phyloP scores from a whole-genome alignment of 2,329 filamentous ascomycete genomes.

The Rutstroemia sydowiana region DNA sequence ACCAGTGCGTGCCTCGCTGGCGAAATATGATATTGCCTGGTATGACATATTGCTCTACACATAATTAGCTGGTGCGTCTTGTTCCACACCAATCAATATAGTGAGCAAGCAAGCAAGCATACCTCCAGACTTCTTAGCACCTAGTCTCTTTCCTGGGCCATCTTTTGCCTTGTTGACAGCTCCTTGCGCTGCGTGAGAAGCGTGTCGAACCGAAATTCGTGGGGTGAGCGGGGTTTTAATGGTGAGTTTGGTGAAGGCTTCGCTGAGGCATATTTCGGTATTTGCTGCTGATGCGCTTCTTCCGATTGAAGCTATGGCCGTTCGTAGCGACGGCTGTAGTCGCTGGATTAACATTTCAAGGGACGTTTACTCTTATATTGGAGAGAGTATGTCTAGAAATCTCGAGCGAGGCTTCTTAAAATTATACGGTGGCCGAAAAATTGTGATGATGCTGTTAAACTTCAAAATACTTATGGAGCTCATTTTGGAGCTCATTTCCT shows the following conservation, averaged over 20 bases:
- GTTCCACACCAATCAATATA: not conserved
- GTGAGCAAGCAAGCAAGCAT: constrained; percentile 16
- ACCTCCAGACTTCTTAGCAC: constrained; percentile 89
- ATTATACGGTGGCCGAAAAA: constrained; percentile 1
- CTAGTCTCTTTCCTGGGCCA: constrained; percentile 76
- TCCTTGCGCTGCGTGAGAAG: constrained; percentile 50
- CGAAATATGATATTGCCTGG: constrained; percentile 97
- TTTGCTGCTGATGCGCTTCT: constrained; percentile 11
- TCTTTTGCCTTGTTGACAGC: constrained; percentile 65
- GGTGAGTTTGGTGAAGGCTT: constrained; percentile 25
- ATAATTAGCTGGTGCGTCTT: not conserved
- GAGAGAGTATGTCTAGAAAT: not conserved
- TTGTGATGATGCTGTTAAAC: not conserved
- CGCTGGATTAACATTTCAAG: constrained; percentile 36
- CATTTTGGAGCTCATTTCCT: no score
- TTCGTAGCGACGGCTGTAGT: constrained; percentile 38
- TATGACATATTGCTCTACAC: constrained; percentile 78
- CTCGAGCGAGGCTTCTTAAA: constrained; percentile 1
- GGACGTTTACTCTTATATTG: not conserved
- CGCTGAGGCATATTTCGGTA: constrained; percentile 21
- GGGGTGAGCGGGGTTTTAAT: constrained; percentile 15
- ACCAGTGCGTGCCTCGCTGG: constrained; percentile 91
- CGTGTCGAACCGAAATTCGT: constrained; percentile 26
- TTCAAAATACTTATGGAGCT: no score
- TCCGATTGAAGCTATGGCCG: constrained; percentile 30